Base-by-base conservation (phyloP, 2,329 filamentous ascomycete genomes). In the Cercospora beticola region DNA sequence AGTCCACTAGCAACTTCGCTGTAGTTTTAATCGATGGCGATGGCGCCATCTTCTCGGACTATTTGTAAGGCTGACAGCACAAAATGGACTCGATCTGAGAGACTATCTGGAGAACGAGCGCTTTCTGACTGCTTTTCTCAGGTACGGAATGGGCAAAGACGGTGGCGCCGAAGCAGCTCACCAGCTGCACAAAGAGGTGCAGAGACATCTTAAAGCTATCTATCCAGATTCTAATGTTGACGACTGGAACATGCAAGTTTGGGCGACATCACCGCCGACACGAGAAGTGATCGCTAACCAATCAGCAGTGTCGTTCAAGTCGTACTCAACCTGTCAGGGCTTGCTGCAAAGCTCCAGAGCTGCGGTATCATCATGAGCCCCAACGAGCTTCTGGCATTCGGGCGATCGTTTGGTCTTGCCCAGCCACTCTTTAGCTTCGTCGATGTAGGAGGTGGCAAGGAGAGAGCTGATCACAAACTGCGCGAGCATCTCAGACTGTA, bases 1-100 rank as follows among this genome's bases (percentile, higher is more conserved):
- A 79, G 75, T 71, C 70, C 12, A 74, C 74, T 36, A 82, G 78
- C 69, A 79, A 82, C 18, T 84, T 84, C 68, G 81, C 82, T 12
- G 73, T 84, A 73, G 81, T 78, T 46, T 74, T 84, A 58, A 81
- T 85, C 58, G 83, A 85, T 74, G 83, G 83, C n/a, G 83, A 85
- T 75, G 83, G 82, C 26, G 82, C 81, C 71, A 66, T 71, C 30
- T 84, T 85, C 71, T 78, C 83, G 63, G 81, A 84, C 69, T 75
- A 78, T 28, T 74, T 84, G 16, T 80, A 54, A 54, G 49, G 10
- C 14, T n/a, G 23, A 23, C 23, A 23, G 10, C 12, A 16, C 14
- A 9, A 28, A 54, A 28, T 26, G 12, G 21, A 28, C 21, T 28
- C 49, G 5, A 14, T 4, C 10, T 14, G 14, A 28, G 23, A n/a